Base-by-base conservation (phyloP, 208 protist species). In the Acanthamoeba culbertsoni region DNA sequence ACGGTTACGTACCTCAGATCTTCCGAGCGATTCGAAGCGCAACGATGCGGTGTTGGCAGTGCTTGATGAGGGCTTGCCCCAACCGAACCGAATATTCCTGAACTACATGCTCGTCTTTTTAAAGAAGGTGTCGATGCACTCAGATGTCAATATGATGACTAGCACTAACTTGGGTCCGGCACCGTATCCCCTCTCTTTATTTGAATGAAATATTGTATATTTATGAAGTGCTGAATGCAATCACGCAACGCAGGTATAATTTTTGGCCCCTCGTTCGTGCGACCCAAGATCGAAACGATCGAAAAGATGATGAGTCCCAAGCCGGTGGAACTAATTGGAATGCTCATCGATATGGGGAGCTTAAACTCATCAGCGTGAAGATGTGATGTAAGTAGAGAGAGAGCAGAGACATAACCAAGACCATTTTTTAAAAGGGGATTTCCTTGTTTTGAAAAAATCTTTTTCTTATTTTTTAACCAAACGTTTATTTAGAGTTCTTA, bases 271-370 rank as follows among this genome's bases (percentile, higher is more conserved):
- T 73, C 63, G 35, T 73, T 73, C 16, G 35, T 73, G 16, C 63
- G 43, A 20, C 35, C 63, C 6, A 73, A 73, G 63, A 73, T 73
- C 16, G 63, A n/a, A 8, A 73, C 63, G 2, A 73, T 73, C 35
- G 63, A 73, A 37, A 73, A 73, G 63, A 73, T 73, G 63, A 73
- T 73, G 63, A 43, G 63, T 43, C 63, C 63, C 35, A 73, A 73
- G 35, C 63, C 63, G 14, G 63, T 73, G 35, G 63, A 73, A 37
- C 6, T 43, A 5, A 37, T 73, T 0, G 10, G 33, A 28, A 18
- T 43, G 63, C 63, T 73, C 63, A 73, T 73, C 63, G 63, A 73
- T 6, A 28, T 73, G 28, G 63, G 63, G 0, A 7, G 18, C 63
- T 0, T 73, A 12, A 55, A n/a, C n/a, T n/a, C n/a, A n/a, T n/a